Evolutionary conservation across 768 basidiomycete species (phyloP).

Genomic region (Mycena sanguinolenta): DNA sequence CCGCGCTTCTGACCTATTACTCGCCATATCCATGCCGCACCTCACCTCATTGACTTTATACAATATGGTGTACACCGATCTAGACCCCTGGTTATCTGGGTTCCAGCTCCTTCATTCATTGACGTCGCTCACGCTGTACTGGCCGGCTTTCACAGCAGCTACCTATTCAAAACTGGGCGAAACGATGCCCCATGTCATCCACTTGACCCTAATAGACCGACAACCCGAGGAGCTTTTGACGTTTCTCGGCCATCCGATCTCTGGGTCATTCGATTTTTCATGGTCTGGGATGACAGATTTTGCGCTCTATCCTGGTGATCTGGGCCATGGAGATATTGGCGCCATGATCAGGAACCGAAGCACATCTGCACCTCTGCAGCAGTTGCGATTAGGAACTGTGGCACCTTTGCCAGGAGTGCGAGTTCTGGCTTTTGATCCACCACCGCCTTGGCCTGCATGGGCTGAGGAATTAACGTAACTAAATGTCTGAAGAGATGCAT

Average conservation of each 20-base stretch:
- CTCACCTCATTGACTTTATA: slow-evolving; percentile 20
- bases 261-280: neutral
- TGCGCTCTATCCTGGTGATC: slow-evolving; percentile 18
- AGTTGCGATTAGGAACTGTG: slow-evolving; percentile 13
- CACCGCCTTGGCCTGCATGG: slow-evolving; percentile 22
- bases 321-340: neutral
- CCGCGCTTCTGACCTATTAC: slow-evolving; percentile 25
- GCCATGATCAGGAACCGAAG: slow-evolving; percentile 10
- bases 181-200: slow-evolving; percentile 25
- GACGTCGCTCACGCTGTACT: slow-evolving; percentile 24
- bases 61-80: slow-evolving; percentile 21
- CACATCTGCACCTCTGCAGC: slow-evolving; percentile 9
- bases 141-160: slow-evolving; percentile 16
- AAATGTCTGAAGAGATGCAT: neutral
- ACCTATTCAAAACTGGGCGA: slow-evolving; percentile 14
- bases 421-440: slow-evolving; percentile 17
- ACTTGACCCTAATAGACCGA: slow-evolving; percentile 23
- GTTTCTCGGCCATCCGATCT: slow-evolving; percentile 10
- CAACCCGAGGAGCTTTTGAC: slow-evolving; percentile 13
- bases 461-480: slow-evolving; percentile 6
- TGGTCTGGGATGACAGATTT: slow-evolving; percentile 21
- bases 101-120: slow-evolving; percentile 17
- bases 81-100: slow-evolving; percentile 21
- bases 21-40: slow-evolving; percentile 20
- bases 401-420: slow-evolving; percentile 2